phyloP scores from a whole-genome alignment of 805 yeast species.

The Suhomyces sp. region DNA sequence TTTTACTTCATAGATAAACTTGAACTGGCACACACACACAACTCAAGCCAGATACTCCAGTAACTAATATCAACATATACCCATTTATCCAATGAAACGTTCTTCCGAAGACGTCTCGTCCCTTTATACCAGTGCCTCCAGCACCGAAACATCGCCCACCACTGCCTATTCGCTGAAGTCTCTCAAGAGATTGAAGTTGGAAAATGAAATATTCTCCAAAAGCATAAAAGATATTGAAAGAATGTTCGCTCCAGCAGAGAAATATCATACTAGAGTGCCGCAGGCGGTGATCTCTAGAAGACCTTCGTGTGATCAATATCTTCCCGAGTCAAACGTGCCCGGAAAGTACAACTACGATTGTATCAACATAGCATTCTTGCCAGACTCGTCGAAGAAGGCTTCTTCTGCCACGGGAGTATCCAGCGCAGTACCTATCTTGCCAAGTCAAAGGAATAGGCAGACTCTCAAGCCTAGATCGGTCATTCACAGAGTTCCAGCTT shows the following conservation, averaged over 20 bases:
- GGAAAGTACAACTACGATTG: constrained; percentile 13
- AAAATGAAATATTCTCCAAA: constrained; percentile 23
- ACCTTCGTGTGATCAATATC: constrained; percentile 8
- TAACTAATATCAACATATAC: too few relatives aligned
- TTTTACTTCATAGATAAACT: too few relatives aligned
- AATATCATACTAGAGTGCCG: constrained; percentile 1
- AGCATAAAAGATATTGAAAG: constrained; percentile 24
- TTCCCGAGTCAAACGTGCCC: constrained; percentile 3
- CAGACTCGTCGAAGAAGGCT: neutral
- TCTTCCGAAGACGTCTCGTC: constrained; percentile 8
- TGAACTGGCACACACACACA: too few relatives aligned
- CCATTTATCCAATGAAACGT: too few relatives aligned
- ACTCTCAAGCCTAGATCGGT: constrained; percentile 2
- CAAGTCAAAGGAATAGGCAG: constrained; percentile 7
- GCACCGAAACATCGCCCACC: constrained; percentile 5
- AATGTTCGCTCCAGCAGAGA: constrained; percentile 15
- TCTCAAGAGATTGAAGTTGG: constrained; percentile 17
- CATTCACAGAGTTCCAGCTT: neutral
- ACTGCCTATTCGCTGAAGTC: constrained; percentile 14
- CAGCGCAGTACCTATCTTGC: constrained; percentile 5
- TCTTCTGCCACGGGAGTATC: neutral
- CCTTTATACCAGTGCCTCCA: constrained; percentile 3
- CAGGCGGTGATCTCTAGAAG: constrained; percentile 3
- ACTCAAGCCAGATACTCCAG: too few relatives aligned
- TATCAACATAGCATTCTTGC: constrained; percentile 13